Evolutionary conservation across 2,329 filamentous ascomycete species (phyloP).

Genomic region (Aureobasidium sp.): DNA sequence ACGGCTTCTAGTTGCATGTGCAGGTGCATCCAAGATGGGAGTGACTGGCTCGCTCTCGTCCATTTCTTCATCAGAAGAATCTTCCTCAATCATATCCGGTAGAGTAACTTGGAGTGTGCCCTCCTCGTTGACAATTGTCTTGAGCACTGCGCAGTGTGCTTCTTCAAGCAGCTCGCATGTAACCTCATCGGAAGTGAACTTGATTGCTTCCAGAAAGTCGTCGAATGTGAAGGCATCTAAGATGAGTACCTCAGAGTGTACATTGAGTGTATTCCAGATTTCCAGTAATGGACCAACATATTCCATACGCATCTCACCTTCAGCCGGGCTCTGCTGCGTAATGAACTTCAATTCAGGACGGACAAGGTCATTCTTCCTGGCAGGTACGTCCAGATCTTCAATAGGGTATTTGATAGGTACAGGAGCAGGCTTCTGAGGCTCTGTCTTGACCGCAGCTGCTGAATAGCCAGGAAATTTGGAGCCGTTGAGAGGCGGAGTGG

Average conservation of each 20-base stretch:
- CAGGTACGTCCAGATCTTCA: constrained; percentile 78
- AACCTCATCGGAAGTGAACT: constrained; percentile 61
- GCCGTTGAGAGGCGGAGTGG: constrained; percentile 3
- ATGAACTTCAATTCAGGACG: constrained; percentile 73
- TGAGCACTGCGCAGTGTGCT: constrained; percentile 83
- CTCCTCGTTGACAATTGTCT: constrained; percentile 70
- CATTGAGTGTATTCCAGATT: constrained; percentile 93
- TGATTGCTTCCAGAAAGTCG: constrained; percentile 84
- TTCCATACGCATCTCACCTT: constrained; percentile 61
- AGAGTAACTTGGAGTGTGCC: constrained; percentile 73
- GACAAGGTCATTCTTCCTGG: constrained; percentile 51
- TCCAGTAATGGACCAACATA: constrained; percentile 81
- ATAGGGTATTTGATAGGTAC: constrained; percentile 88
- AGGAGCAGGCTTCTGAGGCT: constrained; percentile 43
- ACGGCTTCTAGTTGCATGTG: constrained; percentile 76
- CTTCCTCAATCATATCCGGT: constrained; percentile 64
- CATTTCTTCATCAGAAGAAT: constrained; percentile 60
- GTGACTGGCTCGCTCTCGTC: constrained; percentile 50
- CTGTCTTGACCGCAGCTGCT: not conserved
- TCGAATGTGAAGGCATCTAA: constrained; percentile 97
- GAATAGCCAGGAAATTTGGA: constrained; percentile 6
- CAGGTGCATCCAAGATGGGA: constrained; percentile 62
- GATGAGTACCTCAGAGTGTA: constrained; percentile 92
- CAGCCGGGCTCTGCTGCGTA: constrained; percentile 30
- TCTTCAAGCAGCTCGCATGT: constrained; percentile 83